phyloP scores from a whole-genome alignment of 2,329 filamentous ascomycete genomes.

The Pseudogymnoascus sp. region DNA sequence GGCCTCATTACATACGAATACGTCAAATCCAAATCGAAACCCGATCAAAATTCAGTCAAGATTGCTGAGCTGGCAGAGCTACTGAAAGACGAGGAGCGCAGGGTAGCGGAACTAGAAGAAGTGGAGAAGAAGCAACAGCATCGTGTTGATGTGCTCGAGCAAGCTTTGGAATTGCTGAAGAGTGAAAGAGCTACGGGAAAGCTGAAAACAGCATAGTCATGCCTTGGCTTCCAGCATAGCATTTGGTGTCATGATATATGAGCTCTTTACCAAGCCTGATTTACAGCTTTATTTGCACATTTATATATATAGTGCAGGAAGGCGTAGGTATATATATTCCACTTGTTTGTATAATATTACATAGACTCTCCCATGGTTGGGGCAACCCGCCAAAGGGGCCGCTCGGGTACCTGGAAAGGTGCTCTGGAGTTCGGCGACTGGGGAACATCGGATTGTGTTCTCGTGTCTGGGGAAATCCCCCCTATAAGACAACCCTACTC shows the following conservation, averaged over 20 bases:
- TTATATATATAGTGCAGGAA: background rate
- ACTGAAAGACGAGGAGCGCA: constrained; percentile 41
- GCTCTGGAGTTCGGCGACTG: background rate
- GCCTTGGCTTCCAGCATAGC: background rate
- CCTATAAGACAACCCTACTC: background rate
- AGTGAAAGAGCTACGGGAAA: constrained; percentile 18
- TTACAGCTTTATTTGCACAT: background rate
- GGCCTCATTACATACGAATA: constrained; percentile 54
- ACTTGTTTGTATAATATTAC: constrained; percentile 4
- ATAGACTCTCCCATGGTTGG: background rate
- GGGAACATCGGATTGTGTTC: background rate
- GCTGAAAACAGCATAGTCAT: background rate
- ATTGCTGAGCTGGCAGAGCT: constrained; percentile 45
- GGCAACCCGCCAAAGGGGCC: background rate
- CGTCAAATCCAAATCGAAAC: constrained; percentile 49
- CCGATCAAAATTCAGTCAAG: constrained; percentile 46
- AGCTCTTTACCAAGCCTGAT: background rate
- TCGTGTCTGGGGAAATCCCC: background rate
- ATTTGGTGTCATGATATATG: background rate
- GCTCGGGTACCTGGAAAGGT: background rate
- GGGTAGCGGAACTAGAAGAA: constrained; percentile 46
- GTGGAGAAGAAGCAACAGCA: constrained; percentile 27
- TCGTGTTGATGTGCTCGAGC: constrained; percentile 26
- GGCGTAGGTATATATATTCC: background rate
- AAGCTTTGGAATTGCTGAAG: constrained; percentile 25